Evolutionary conservation across 2,329 filamentous ascomycete species (phyloP), one percentile per base, ranked within the genome.

Genomic region (Ceratocystiopsis brevicomis): DNA sequence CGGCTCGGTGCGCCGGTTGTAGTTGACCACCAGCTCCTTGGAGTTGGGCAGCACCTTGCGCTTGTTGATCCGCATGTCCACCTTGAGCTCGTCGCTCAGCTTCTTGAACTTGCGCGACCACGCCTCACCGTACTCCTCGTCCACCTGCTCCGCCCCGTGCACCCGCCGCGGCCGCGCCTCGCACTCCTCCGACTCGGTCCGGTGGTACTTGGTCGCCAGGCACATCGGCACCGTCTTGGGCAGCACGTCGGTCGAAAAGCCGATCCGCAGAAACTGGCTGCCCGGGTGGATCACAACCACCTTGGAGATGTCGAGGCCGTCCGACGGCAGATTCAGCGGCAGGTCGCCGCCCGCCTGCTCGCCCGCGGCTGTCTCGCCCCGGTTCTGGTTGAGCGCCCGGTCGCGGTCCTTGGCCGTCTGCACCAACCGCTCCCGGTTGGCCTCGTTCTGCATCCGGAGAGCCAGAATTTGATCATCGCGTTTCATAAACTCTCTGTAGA

Each of bases 1-100:
- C 8, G 85, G 79, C 33, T 81, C 76, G 1, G 78, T 82, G 40
- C 84, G 74, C 43, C 82, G 76, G 60, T 98, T 98, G 68, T 83
- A 96, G 56, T 94, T 96, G 50, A 87, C 76, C 1, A 95, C 88
- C 46, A 95, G 68, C 56, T 98, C 90, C 59, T 94, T 93, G 0
- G 87, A 95, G 57, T 96, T 96, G n/a, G 90, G 90, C 41, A 96
- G 64, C 15, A 95, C 87, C 57, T 93, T 82, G 56, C 85, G 78
- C 68, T 96, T 96, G 62, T 94, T 94, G 51, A 77, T 74, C 48
- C 88, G 78, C 83, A 96, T 93, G 42, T 85, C 81, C 3, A 79
- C 65, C 61, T 93, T 94, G 48, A 98, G 73, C 38, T 95, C 87
- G 43, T 78, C 76, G 47, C 76, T 83, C 79, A 90, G 81, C 55